phyloP scores from a whole-genome alignment of 352 stramenopile genomes.

The Phytophthora sp. region DNA sequence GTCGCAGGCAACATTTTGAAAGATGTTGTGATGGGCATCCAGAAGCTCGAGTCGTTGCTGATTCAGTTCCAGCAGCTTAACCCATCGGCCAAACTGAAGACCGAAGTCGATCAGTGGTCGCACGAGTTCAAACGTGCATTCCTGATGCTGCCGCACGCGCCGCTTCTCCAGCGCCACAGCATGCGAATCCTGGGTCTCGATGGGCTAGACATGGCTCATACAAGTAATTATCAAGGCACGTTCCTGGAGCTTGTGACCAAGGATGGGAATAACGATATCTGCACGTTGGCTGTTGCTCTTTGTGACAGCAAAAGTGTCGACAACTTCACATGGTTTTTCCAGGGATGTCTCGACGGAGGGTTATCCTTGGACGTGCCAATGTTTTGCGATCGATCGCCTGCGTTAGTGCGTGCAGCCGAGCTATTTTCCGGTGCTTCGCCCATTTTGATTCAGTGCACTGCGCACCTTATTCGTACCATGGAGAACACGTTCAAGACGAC shows the following conservation, averaged over 20 bases:
- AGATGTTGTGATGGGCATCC: slow-evolving; percentile 41
- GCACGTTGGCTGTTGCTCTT: slow-evolving; percentile 42
- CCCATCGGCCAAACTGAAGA: slow-evolving; percentile 34
- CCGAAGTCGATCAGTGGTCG: slow-evolving; percentile 39
- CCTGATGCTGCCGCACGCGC: slow-evolving; percentile 48
- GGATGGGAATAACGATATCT: slow-evolving; percentile 51
- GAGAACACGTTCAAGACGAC: slow-evolving; percentile 41
- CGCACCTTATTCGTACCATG: slow-evolving; percentile 37
- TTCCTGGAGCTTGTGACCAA: slow-evolving; percentile 47
- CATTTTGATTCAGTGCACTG: slow-evolving; percentile 51
- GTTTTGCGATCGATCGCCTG: slow-evolving; percentile 42
- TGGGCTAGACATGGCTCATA: slow-evolving; percentile 38
- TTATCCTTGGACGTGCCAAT: slow-evolving; percentile 44
- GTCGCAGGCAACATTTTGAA: slow-evolving; percentile 38
- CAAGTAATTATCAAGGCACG: slow-evolving; percentile 45
- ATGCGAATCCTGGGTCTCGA: slow-evolving; percentile 41
- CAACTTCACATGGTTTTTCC: slow-evolving; percentile 54
- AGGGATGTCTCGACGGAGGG: slow-evolving; percentile 35
- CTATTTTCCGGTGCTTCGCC: slow-evolving; percentile 35
- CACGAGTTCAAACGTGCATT: slow-evolving; percentile 55
- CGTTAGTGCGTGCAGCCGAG: slow-evolving; percentile 35
- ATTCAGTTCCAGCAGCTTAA: slow-evolving; percentile 51
- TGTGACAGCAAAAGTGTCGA: slow-evolving; percentile 40
- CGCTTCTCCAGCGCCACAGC: slow-evolving; percentile 38
- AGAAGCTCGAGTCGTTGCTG: slow-evolving; percentile 59